A percentile compares a stretch with the other conserved stretches of the same genome.
phyloP scores from a whole-genome alignment of 2,329 filamentous ascomycete species.

The Raffaelea arxii region DNA sequence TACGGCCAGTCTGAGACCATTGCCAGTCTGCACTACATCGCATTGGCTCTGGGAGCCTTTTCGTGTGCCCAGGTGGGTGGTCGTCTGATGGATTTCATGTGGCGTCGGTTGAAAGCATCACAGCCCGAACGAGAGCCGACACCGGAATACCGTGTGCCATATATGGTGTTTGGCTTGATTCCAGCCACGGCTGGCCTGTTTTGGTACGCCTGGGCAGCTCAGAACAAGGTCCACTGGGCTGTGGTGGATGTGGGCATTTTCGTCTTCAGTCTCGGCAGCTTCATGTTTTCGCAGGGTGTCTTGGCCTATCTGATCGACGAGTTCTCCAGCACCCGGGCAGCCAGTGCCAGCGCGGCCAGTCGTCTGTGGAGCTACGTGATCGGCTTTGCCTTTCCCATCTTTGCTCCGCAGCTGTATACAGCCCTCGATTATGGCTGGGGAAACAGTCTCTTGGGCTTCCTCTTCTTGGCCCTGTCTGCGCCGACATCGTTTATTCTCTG shows the following conservation, averaged over 20 bases:
- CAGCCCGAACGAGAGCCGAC: background rate
- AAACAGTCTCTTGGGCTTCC: background rate
- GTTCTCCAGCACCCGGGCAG: background rate
- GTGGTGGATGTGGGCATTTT: background rate
- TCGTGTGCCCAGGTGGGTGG: background rate
- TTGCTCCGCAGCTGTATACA: background rate
- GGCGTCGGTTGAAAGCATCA: background rate
- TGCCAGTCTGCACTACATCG: constrained; percentile 1
- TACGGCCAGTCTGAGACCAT: background rate
- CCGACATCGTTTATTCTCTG: background rate
- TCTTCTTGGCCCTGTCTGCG: background rate
- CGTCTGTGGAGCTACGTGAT: background rate
- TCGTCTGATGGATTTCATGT: constrained; percentile 2
- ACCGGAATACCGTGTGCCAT: constrained; percentile 1
- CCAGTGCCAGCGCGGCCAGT: background rate
- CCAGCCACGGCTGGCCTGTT: background rate
- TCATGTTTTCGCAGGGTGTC: background rate
- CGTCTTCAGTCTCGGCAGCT: background rate
- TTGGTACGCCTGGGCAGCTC: background rate
- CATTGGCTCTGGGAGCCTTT: background rate
- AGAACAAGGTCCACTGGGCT: background rate
- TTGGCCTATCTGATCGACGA: background rate
- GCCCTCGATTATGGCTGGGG: background rate
- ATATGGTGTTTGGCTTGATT: background rate
- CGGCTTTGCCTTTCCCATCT: constrained; percentile 1